Percentiles rank a stretch among this genome's conserved stretches.
phyloP scores from a whole-genome alignment of 192 early-diverging fungal species.

The Gigaspora rosea region DNA sequence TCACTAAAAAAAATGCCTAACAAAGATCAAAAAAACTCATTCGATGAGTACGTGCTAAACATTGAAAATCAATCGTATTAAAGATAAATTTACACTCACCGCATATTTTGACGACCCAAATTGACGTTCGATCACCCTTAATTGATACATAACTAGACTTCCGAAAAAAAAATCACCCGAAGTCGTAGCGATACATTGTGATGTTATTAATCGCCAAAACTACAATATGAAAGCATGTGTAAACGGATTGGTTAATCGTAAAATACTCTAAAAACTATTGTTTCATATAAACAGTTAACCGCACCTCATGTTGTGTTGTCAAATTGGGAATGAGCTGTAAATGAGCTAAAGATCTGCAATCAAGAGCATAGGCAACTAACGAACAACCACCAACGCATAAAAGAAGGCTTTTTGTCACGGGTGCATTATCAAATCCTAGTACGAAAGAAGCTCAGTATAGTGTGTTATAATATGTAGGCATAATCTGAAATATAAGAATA shows the following conservation, averaged over 20 bases:
- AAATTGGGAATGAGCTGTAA: constrained; percentile 61
- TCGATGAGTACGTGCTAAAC: not conserved
- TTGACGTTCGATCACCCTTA: constrained; percentile 61
- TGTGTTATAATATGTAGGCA: too few species aligned
- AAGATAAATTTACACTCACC: constrained; percentile 39
- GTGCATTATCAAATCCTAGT: constrained; percentile 66
- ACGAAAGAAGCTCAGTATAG: too few species aligned
- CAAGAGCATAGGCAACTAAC: constrained; percentile 50
- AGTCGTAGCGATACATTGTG: constrained; percentile 55
- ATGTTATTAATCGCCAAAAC: constrained; percentile 65
- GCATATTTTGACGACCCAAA: constrained; percentile 66
- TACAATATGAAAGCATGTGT: constrained; percentile 10
- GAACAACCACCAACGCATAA: constrained; percentile 52
- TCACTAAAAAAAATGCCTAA: constrained; percentile 47
- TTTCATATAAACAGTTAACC: not conserved
- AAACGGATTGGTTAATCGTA: too few species aligned
- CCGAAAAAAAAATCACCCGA: constrained; percentile 63
- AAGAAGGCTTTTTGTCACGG: constrained; percentile 57
- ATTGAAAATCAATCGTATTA: not conserved
- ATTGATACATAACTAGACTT: constrained; percentile 58
- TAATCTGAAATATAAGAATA: too few species aligned
- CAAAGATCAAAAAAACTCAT: not conserved
- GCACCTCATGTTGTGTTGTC: constrained; percentile 62
- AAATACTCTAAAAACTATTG: not conserved
- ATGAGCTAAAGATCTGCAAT: constrained; percentile 53